Base-by-base conservation (phyloP, 1,284 basidiomycete species). In the Thecaphora thlaspeos region DNA sequence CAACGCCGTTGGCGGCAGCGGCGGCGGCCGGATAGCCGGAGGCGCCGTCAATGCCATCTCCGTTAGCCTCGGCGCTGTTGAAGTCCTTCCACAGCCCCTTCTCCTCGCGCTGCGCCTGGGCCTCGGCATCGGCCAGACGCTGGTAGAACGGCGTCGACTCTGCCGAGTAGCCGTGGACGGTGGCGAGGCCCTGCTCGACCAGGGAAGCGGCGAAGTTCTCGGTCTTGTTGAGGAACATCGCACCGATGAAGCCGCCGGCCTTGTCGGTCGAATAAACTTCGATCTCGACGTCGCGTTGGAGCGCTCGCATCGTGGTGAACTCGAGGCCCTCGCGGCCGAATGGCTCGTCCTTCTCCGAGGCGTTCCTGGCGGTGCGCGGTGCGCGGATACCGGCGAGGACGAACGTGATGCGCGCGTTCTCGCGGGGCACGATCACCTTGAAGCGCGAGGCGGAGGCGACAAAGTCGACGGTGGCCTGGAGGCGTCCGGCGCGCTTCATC, bases 261-360 rank as follows among this genome's bases (percentile, higher is more conserved):
- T 95, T 96, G 81, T 98, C 94, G 15, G 88, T 86, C 41, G 85
- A 84, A 55, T 94, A 89, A 41, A 96, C 86, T 65, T 90, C 87
- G 57, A 97, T 86, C 79, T 98, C 94, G 15, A 92, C 88, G 72
- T 98, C 95, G 22, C 93, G 86, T 79, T 98, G 95, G 85, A 96
- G 87, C 72, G 88, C 91, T 54, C 84, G 83, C 43, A 85, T 84
- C 12, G 85, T 85, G 3, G 90, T 84, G 70, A 90, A 97, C 39
- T 90, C 88, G 8, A 86, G 81, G 2, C 91, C 86, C 78, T 98
- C 93, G 1, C 79, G 70, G 8, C 93, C 94, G 75, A 83, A 96
- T 2, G 92, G 90, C 76, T 98, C 94, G 54, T 86, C 83, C 80
- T 91, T 91, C 70, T 97, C 94, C 17, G 84, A 85, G 0, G 87